phyloP scores from a whole-genome alignment of 495 filamentous ascomycete species.

The Neurospora cerealis region DNA sequence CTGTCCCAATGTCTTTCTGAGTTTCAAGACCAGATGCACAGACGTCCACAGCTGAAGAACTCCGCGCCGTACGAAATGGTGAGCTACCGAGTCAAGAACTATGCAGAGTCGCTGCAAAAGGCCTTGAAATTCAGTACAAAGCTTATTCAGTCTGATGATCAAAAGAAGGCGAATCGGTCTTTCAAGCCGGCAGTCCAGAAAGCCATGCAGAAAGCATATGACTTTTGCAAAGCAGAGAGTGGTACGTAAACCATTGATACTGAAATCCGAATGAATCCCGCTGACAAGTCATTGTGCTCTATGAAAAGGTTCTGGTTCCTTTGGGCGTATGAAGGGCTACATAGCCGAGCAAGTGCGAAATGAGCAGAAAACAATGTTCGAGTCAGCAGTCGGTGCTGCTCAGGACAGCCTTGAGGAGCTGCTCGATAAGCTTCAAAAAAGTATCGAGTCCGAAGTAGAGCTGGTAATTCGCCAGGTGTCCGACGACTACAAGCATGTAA shows the following conservation, averaged over 20 bases:
- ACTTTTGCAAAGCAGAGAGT: constrained; percentile 29
- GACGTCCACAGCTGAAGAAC: constrained; percentile 6
- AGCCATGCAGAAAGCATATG: constrained; percentile 35
- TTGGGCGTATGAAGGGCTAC: constrained; percentile 36
- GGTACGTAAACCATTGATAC: constrained; percentile 23
- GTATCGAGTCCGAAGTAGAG: background rate
- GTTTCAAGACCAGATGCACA: constrained; percentile 24
- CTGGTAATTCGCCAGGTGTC: background rate
- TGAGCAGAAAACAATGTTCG: constrained; percentile 36
- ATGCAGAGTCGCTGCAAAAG: constrained; percentile 28
- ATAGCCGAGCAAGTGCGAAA: constrained; percentile 36
- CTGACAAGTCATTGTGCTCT: background rate
- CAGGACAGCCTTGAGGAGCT: constrained; percentile 22
- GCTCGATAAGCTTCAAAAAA: constrained; percentile 17
- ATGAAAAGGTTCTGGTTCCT: constrained; percentile 31
- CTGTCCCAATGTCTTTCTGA: constrained; percentile 9
- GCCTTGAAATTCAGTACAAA: constrained; percentile 16
- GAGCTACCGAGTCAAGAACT: constrained; percentile 24
- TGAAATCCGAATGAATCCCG: background rate
- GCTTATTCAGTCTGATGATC: constrained; percentile 25
- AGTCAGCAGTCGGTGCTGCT: constrained; percentile 25
- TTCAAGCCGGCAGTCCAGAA: constrained; percentile 37
- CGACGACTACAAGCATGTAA: constrained; percentile 32
- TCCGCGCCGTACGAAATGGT: constrained; percentile 4
- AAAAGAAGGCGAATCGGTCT: constrained; percentile 45